Conservation (phyloP, 2,329 filamentous ascomycete genomes). For the Penicillium sp. region DNA sequence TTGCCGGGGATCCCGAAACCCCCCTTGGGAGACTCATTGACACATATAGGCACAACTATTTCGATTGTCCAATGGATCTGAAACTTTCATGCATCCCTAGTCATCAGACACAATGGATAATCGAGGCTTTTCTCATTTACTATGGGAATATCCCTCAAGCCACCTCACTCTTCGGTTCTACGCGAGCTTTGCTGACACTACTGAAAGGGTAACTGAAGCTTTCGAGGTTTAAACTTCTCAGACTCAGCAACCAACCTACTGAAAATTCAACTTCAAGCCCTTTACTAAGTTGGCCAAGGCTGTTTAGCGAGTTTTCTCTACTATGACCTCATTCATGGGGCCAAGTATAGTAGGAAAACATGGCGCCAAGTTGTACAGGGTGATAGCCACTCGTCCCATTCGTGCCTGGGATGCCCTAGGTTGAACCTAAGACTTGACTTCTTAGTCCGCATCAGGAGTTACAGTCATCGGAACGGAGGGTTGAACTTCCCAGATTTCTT, state of each 20-base stretch:
- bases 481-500: not conserved
- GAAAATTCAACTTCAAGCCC: not conserved
- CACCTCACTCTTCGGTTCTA: not conserved
- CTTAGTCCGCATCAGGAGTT: constrained; percentile 20
- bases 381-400: constrained; percentile 3
- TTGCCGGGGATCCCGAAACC: not conserved
- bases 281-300: not conserved
- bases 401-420: constrained; percentile 8
- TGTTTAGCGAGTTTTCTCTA: not conserved
- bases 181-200: constrained; percentile 17
- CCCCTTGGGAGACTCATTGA: not conserved
- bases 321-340: not conserved
- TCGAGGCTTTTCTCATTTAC: not conserved
- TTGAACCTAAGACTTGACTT: constrained; percentile 15
- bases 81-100: constrained; percentile 20
- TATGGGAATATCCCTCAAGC: constrained; percentile 11
- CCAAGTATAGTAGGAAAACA: not conserved
- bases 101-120: constrained; percentile 11
- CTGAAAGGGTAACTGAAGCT: not conserved
- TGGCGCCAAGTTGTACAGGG: constrained; percentile 19
- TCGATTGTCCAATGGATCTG: not conserved
- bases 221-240: not conserved
- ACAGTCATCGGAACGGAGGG: constrained; percentile 22
- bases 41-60: not conserved
- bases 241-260: not conserved